phyloP scores from a whole-genome alignment of 352 stramenopile genomes.

The Phytopythium mirpurense region DNA sequence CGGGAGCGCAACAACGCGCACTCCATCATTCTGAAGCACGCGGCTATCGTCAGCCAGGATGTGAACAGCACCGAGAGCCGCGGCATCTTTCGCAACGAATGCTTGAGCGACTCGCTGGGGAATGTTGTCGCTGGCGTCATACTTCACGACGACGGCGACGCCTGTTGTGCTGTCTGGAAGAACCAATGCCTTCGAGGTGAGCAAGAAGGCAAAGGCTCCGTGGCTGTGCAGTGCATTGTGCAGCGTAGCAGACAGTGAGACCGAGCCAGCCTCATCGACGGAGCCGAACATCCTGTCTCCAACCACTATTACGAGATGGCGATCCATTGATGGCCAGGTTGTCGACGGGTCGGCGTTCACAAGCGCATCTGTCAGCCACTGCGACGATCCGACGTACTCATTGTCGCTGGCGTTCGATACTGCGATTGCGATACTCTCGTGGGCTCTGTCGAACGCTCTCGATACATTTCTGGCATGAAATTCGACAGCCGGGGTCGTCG shows the following conservation, averaged over 20 bases:
- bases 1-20: constrained; percentile 15
- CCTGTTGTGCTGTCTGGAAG: constrained; percentile 7
- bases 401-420: constrained; percentile 1
- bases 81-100: constrained; percentile 20
- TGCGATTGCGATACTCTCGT: constrained; percentile 16
- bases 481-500: constrained; percentile 1
- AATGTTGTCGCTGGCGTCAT: constrained; percentile 11
- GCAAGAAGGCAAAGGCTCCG: constrained; percentile 23
- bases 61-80: constrained; percentile 15
- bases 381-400: constrained; percentile 6
- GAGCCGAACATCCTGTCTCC: constrained; percentile 10
- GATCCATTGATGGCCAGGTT: constrained; percentile 23
- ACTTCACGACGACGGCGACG: constrained; percentile 19
- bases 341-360: neutral
- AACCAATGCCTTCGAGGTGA: constrained; percentile 13
- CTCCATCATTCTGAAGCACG: constrained; percentile 16
- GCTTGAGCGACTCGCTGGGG: constrained; percentile 21
- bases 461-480: constrained; percentile 1
- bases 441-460: constrained; percentile 6
- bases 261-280: neutral
- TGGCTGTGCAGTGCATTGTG: constrained; percentile 14
- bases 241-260: constrained; percentile 7
- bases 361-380: neutral
- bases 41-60: constrained; percentile 17
- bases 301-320: constrained; percentile 13